Evolutionary conservation across 164 flowering plant genomes (phyloP).

Genomic region (Houttuynia cordata): DNA sequence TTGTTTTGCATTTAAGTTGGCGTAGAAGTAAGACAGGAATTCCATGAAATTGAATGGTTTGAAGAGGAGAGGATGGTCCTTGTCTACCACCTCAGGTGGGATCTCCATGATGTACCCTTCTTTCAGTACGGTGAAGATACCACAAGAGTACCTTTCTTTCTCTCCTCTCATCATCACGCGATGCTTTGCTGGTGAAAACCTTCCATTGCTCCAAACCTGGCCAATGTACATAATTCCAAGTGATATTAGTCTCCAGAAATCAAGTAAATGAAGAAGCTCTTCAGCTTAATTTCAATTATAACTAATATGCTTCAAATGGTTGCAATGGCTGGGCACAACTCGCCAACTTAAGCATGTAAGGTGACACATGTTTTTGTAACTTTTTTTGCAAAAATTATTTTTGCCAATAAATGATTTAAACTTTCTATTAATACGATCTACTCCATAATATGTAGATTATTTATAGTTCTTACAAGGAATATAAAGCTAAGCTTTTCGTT

Average conservation of each 20-base stretch:
- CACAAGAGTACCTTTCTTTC: constrained; percentile 31
- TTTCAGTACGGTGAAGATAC: constrained; percentile 27
- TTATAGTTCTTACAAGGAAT: no score
- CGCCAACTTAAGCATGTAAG: neutral
- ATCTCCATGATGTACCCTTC: constrained; percentile 23
- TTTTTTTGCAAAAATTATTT: no score
- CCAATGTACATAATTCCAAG: neutral
- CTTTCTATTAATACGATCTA: no score
- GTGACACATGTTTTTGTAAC: no score
- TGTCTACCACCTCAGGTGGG: constrained; percentile 42
- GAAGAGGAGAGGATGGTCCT: constrained; percentile 42
- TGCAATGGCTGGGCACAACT: neutral
- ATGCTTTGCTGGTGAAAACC: constrained; percentile 38
- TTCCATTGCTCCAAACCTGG: constrained; percentile 65
- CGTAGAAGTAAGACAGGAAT: constrained; percentile 13
- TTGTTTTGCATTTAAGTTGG: constrained; percentile 3
- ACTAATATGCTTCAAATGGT: neutral
- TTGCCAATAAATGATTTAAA: no score
- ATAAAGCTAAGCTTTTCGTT: no score
- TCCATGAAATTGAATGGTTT: constrained; percentile 31
- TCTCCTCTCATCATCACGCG: constrained; percentile 37
- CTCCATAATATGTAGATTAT: no score
- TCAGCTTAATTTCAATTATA: no score
- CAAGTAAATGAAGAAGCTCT: no score
- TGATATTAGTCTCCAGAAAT: no score